These are phyloP conservation scores for Melampsora americana DNA, from an alignment of 1,284 basidiomycete species.

Conservation along the genomic window DNA sequence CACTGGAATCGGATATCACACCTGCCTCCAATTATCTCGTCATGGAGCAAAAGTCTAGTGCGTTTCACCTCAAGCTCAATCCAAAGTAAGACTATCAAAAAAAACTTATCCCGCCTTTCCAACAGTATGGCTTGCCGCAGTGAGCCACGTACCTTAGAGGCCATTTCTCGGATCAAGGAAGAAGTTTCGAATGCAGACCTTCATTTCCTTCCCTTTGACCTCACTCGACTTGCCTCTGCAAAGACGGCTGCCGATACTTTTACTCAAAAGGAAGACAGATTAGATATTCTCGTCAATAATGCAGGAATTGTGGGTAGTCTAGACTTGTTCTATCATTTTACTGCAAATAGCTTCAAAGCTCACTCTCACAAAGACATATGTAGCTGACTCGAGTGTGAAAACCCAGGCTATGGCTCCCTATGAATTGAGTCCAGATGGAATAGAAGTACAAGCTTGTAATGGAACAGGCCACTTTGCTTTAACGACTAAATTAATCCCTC, in stretches of 20 bases:
- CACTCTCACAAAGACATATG: too few species aligned
- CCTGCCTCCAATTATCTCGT: too few species aligned
- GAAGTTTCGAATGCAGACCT: slow-evolving; percentile 47
- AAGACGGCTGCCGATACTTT: slow-evolving; percentile 50
- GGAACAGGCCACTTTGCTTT: slow-evolving; percentile 42
- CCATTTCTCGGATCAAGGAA: slow-evolving; percentile 43
- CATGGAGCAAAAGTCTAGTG: too few species aligned
- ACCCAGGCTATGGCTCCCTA: slow-evolving; percentile 21
- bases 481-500: slow-evolving; percentile 8
- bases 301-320: slow-evolving; percentile 47
- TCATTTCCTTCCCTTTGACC: slow-evolving; percentile 52
- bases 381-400: neutral
- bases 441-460: slow-evolving; percentile 37
- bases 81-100: neutral
- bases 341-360: neutral
- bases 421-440: slow-evolving; percentile 33
- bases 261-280: slow-evolving; percentile 47
- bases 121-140: slow-evolving; percentile 35
- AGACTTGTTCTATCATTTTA: neutral
- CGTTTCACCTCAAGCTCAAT: neutral
- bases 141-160: neutral
- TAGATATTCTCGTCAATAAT: slow-evolving; percentile 54
- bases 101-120: neutral
- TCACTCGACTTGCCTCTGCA: slow-evolving; percentile 51
- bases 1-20: too few species aligned